Evolutionary conservation across 176 grass and related monocot genomes (phyloP).

Genomic region (Puya raimondii): DNA sequence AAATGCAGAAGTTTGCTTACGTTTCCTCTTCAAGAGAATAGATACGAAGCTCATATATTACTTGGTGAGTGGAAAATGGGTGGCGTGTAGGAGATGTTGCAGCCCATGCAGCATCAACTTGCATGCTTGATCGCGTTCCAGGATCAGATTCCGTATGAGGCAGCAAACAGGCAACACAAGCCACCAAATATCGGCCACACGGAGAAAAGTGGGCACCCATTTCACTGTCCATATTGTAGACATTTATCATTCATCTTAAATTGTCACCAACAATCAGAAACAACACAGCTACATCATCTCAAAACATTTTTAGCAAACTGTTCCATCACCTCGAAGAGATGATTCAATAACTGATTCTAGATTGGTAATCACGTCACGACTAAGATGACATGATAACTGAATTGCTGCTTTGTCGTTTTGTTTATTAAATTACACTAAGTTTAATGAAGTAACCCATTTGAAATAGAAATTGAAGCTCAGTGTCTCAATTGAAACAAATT

Average conservation of each 20-base stretch:
- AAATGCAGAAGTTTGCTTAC: constrained; percentile 23
- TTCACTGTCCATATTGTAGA: constrained; percentile 60
- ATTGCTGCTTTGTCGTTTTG: too few relatives aligned
- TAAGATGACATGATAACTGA: too few relatives aligned
- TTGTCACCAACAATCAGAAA: too few relatives aligned
- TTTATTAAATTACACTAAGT: too few relatives aligned
- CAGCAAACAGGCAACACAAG: constrained; percentile 91
- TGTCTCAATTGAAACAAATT: too few relatives aligned
- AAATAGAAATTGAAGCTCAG: too few relatives aligned
- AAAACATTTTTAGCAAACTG: too few relatives aligned
- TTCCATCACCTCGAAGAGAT: too few relatives aligned
- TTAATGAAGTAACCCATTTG: too few relatives aligned
- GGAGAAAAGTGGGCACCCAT: constrained; percentile 99
- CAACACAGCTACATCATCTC: too few relatives aligned
- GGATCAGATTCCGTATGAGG: constrained; percentile 77
- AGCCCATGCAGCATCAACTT: constrained; percentile 56
- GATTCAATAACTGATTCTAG: too few relatives aligned
- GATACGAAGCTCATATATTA: constrained; percentile 98
- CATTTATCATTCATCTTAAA: background rate
- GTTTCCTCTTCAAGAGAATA: constrained; percentile 90
- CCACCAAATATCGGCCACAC: constrained; percentile 90
- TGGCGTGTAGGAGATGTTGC: constrained; percentile 92
- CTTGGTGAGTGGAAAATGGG: constrained; percentile 73
- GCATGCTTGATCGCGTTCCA: constrained; percentile 47
- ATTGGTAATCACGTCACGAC: too few relatives aligned